phyloP scores from a whole-genome alignment of 2,329 filamentous ascomycete genomes.

The Fulvia fulva region DNA sequence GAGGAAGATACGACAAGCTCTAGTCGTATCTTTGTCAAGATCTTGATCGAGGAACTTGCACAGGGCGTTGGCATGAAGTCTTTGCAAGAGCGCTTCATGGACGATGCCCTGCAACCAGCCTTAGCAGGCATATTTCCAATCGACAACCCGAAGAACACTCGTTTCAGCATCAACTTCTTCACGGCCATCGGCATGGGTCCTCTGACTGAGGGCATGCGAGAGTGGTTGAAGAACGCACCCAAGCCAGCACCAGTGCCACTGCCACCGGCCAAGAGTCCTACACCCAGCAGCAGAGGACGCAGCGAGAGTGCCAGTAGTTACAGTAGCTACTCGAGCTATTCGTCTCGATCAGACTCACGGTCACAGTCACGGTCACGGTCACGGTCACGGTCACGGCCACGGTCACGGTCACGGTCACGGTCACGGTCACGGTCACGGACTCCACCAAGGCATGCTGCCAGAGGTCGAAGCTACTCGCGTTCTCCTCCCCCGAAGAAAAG shows the following conservation, averaged over 20 bases:
- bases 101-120: slow-evolving; percentile 72
- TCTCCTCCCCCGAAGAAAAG: slow-evolving; percentile 18
- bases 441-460: slow-evolving; percentile 16
- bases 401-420: slow-evolving; percentile 55
- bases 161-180: slow-evolving; percentile 99
- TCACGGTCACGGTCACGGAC: slow-evolving; percentile 44
- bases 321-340: slow-evolving; percentile 74
- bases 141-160: slow-evolving; percentile 82
- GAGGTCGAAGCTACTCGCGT: slow-evolving; percentile 16
- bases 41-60: slow-evolving; percentile 86
- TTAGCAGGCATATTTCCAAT: slow-evolving; percentile 84
- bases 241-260: slow-evolving; percentile 74
- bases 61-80: slow-evolving; percentile 82
- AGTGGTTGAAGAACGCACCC: slow-evolving; percentile 82
- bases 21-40: slow-evolving; percentile 97
- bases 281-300: slow-evolving; percentile 55
- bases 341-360: slow-evolving; percentile 47
- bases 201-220: slow-evolving; percentile 92
- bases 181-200: slow-evolving; percentile 95
- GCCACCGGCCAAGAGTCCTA: slow-evolving; percentile 43
- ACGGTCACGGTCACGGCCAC: slow-evolving; percentile 40
- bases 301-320: slow-evolving; percentile 69
- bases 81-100: slow-evolving; percentile 70
- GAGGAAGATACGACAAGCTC: slow-evolving; percentile 96
- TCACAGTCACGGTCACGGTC: slow-evolving; percentile 58